phyloP scores from a whole-genome alignment of 2,329 filamentous ascomycete species.

The Arthrobotrys megalospora region DNA sequence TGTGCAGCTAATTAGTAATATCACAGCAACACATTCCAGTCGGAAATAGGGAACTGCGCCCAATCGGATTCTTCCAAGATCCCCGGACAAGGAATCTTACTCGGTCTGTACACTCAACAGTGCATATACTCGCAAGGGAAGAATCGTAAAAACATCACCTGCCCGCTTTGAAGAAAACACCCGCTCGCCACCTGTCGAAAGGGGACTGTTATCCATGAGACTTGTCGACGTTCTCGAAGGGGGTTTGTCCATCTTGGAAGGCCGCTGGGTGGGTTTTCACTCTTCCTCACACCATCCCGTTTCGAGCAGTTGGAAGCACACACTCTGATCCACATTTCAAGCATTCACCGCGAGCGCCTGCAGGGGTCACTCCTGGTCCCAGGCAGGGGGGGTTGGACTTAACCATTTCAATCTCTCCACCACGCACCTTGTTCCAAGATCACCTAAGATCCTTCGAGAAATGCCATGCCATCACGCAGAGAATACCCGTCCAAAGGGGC shows the following conservation, averaged over 20 bases:
- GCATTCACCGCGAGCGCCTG: constrained; percentile 38
- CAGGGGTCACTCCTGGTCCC: constrained; percentile 47
- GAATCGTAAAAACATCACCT: constrained; percentile 15
- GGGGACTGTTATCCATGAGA: constrained; percentile 39
- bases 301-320: constrained; percentile 59
- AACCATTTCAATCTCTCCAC: constrained; percentile 29
- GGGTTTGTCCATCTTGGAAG: constrained; percentile 54
- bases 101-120: background rate
- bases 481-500: constrained; percentile 32
- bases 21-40: constrained; percentile 18
- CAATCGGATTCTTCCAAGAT: constrained; percentile 22
- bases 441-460: constrained; percentile 57
- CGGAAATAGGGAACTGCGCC: constrained; percentile 22
- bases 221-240: constrained; percentile 52
- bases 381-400: constrained; percentile 52
- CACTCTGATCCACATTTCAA: constrained; percentile 53
- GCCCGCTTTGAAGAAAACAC: constrained; percentile 18
- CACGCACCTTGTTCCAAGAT: constrained; percentile 42
- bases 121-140: background rate
- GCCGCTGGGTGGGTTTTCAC: constrained; percentile 54
- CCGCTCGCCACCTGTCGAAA: constrained; percentile 47
- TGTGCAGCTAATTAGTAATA: constrained; percentile 10
- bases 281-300: constrained; percentile 45
- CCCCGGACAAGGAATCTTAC: constrained; percentile 4
- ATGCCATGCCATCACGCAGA: constrained; percentile 35